Evolutionary conservation across 306 rosid species (phyloP), one percentile per base, ranked within the genome.

Genomic region (Medicago ruthenica): DNA sequence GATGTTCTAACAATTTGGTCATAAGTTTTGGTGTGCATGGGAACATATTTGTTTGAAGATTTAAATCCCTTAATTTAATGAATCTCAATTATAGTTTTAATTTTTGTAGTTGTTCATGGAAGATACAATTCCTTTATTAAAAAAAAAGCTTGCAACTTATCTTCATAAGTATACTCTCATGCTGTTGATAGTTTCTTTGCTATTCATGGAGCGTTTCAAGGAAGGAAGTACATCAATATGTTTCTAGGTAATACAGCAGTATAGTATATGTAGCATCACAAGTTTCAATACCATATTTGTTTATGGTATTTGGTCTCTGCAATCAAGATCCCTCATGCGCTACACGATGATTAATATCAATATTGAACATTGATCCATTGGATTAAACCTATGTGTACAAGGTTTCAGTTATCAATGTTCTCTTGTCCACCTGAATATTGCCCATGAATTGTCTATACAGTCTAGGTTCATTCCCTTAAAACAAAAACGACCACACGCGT

Each of bases 311-410:
- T 50, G 40, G 75, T 79, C 65, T 36, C 83, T 48, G 39, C 40
- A 57, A 78, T 81, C 86, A 77, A 79, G 81, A 61, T 41, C 65
- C 76, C 81, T 64, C 85, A 83, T 77, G 88, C 87, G 83, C 78
- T 80, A 69, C 89, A 82, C 83, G 80, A 83, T 80, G 63, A 83
- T 89, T 76, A 70, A 70, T 73, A 80, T 87, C 93, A 89, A 34
- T 34, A 6, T 83, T 85, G 93, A 85, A 83, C 88, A 77, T 79
- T 58, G 79, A 80, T 87, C 83, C 91, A 81, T 79, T 68, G 79
- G 73, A 40, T 41, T 59, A 45, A 61, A 36, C 57, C n/a, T 59
- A 45, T 73, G 68, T 80, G 71, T 79, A 69, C 77, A 80, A 79
- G 80, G 82, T 78, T 79, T 70, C 86, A 73, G 74, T 48, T 69